A percentile compares a stretch with the other conserved stretches of the same genome.
These are phyloP conservation scores for Alloteropsis semialata DNA, from an alignment of 176 grass and related monocot species.

Conservation along the genomic window DNA sequence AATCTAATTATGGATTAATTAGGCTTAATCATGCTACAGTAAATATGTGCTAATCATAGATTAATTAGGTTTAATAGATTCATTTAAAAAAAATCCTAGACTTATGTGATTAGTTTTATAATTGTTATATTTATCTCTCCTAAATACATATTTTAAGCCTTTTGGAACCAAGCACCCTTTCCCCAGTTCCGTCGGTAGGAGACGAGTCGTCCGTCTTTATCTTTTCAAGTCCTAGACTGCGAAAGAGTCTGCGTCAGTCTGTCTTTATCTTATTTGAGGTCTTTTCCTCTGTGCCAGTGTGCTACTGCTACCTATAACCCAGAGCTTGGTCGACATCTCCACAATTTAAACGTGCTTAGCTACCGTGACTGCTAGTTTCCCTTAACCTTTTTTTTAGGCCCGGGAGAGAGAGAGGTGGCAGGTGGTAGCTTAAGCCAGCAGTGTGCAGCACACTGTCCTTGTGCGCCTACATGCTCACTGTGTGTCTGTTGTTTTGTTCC, in stretches of 20 bases:
- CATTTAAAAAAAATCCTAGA: too few species aligned
- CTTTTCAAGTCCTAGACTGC: background rate
- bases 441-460: background rate
- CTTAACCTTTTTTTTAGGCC: background rate
- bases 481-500: background rate
- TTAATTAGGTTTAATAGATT: too few species aligned
- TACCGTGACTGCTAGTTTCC: background rate
- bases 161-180: too few species aligned
- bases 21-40: too few species aligned
- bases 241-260: background rate
- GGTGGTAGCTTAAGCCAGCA: background rate
- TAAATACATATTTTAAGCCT: too few species aligned
- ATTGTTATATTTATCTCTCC: too few species aligned
- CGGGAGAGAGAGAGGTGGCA: too few species aligned
- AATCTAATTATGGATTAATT: too few species aligned
- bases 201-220: background rate
- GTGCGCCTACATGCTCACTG: background rate
- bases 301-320: too few species aligned
- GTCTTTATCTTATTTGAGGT: background rate
- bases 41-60: too few species aligned
- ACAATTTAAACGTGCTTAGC: slow-evolving; percentile 8
- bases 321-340: background rate
- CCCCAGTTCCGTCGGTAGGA: background rate
- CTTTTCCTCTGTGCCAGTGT: background rate
- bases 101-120: too few species aligned